Conservation (phyloP, 805 yeast genomes). For the Zygosaccharomyces siamensis region DNA sequence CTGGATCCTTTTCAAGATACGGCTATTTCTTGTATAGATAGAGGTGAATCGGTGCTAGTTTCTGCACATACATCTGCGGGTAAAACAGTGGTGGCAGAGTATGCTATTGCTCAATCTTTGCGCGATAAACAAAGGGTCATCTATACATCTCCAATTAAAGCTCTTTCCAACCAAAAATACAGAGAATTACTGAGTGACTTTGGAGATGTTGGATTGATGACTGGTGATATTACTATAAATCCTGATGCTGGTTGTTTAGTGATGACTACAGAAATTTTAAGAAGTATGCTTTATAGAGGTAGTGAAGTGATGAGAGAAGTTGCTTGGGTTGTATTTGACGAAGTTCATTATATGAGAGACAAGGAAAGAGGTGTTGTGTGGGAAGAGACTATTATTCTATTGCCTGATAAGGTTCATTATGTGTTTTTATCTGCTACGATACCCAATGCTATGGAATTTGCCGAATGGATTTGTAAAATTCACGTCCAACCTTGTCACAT, state of each 20-base stretch:
- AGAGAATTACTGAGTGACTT: slow-evolving; percentile 89
- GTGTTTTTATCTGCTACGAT: slow-evolving; percentile 94
- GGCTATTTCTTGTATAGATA: slow-evolving; percentile 90
- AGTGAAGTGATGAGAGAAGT: slow-evolving; percentile 98
- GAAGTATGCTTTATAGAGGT: slow-evolving; percentile 96
- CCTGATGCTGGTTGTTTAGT: slow-evolving; percentile 98
- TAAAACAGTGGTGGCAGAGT: slow-evolving; percentile 95
- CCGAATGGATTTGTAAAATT: slow-evolving; percentile 95
- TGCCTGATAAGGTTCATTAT: slow-evolving; percentile 94
- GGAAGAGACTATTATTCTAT: slow-evolving; percentile 95
- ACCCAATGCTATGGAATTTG: slow-evolving; percentile 97
- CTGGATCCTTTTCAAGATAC: slow-evolving; percentile 98
- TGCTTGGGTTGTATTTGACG: slow-evolving; percentile 97
- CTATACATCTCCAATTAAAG: slow-evolving; percentile 93
- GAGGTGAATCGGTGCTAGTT: slow-evolving; percentile 89
- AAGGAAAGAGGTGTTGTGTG: slow-evolving; percentile 98
- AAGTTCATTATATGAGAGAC: slow-evolving; percentile 98
- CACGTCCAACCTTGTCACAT: slow-evolving; percentile 97
- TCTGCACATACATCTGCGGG: slow-evolving; percentile 98
- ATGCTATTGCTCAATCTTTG: slow-evolving; percentile 93
- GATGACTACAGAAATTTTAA: slow-evolving; percentile 96
- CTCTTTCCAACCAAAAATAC: slow-evolving; percentile 89
- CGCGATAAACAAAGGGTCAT: slow-evolving; percentile 89
- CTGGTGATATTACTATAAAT: slow-evolving; percentile 97
- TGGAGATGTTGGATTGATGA: slow-evolving; percentile 97